Evolutionary conservation across 2,329 filamentous ascomycete genomes (phyloP).

Genomic region (Alternaria sp.): DNA sequence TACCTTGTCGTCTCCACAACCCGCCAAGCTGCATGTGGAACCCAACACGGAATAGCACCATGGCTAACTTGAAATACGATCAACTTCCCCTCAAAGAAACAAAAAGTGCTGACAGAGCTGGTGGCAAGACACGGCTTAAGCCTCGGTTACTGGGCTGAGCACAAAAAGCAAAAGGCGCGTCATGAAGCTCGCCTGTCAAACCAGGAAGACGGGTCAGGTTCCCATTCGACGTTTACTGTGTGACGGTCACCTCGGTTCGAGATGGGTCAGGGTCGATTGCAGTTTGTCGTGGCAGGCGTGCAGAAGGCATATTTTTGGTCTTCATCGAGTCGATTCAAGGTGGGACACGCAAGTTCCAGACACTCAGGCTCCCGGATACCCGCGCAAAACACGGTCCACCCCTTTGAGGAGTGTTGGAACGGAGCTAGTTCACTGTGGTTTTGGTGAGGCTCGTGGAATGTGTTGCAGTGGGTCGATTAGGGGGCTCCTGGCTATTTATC

Average conservation of each 20-base stretch:
- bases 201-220: constrained; percentile 25
- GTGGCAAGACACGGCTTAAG: constrained; percentile 15
- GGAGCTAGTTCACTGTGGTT: neutral
- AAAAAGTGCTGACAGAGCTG: neutral
- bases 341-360: constrained; percentile 5
- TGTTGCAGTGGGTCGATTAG: constrained; percentile 5
- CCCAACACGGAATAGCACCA: neutral
- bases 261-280: constrained; percentile 6
- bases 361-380: constrained; percentile 2
- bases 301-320: constrained; percentile 6
- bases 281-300: constrained; percentile 8
- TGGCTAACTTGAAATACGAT: neutral
- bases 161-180: constrained; percentile 11
- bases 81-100: neutral
- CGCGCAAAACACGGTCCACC: constrained; percentile 2
- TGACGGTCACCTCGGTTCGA: constrained; percentile 9
- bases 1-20: neutral
- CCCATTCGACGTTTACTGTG: constrained; percentile 25
- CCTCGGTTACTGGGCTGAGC: neutral
- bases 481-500: constrained; percentile 5
- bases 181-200: constrained; percentile 19
- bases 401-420: neutral
- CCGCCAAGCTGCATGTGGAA: constrained; percentile 1
- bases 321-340: constrained; percentile 9
- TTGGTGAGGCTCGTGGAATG: constrained; percentile 6